Evolutionary conservation across 2,329 filamentous ascomycete species (phyloP).

Genomic region (Fusarium succisae): DNA sequence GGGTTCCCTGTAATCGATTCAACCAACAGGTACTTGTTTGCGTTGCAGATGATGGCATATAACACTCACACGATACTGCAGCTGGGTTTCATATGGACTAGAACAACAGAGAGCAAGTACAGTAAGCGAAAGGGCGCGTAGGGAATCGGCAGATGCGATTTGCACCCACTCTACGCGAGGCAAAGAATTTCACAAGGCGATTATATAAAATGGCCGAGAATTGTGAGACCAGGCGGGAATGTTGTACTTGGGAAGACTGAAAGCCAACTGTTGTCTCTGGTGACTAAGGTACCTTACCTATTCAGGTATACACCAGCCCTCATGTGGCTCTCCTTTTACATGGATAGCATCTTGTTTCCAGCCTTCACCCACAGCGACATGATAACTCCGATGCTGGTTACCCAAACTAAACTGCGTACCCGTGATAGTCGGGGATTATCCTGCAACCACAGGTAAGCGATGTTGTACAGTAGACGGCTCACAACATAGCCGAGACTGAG

Average conservation of each 20-base stretch:
- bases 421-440: constrained; percentile 50
- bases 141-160: constrained; percentile 19
- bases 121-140: constrained; percentile 2
- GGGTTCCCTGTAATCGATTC: not conserved
- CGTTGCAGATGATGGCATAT: constrained; percentile 1
- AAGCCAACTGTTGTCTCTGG: not conserved
- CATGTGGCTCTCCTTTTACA: constrained; percentile 2
- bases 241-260: not conserved
- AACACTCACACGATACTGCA: not conserved
- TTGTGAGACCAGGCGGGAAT: not conserved
- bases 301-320: not conserved
- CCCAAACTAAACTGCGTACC: constrained; percentile 53
- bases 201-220: constrained; percentile 16
- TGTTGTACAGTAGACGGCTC: constrained; percentile 53
- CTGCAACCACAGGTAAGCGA: constrained; percentile 55
- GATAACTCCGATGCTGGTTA: constrained; percentile 45
- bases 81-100: not conserved
- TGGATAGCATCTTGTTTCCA: constrained; percentile 40
- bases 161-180: constrained; percentile 9
- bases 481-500: constrained; percentile 53
- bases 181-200: constrained; percentile 8
- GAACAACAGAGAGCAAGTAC: not conserved
- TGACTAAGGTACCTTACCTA: not conserved
- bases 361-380: constrained; percentile 55
- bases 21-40: constrained; percentile 9